A percentile compares a stretch with the other conserved stretches of the same genome.
phyloP scores from a whole-genome alignment of 2,329 filamentous ascomycete genomes.

The Clathrospora elynae region DNA sequence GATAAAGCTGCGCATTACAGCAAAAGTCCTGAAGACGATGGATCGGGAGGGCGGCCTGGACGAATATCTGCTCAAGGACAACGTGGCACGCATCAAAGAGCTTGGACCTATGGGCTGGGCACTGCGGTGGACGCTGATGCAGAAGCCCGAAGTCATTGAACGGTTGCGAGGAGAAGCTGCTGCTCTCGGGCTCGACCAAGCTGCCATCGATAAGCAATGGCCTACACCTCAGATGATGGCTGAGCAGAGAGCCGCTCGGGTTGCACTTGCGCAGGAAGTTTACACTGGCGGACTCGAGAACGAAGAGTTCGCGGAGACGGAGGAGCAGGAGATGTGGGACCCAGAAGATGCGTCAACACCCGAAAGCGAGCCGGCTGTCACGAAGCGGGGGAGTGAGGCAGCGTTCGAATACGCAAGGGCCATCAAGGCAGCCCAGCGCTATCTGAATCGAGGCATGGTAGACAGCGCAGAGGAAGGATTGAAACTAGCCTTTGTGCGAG shows the following conservation, averaged over 20 bases:
- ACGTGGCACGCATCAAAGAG: conserved; percentile 77
- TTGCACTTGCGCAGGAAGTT: conserved; percentile 8
- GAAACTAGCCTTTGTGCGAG: conserved; percentile 32
- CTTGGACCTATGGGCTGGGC: conserved; percentile 90
- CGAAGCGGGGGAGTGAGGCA: too few relatives aligned
- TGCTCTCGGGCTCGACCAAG: conserved; percentile 66
- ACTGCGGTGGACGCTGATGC: conserved; percentile 87
- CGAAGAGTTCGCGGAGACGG: conserved; percentile 12
- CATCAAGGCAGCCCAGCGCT: conserved; percentile 23
- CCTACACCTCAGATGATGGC: conserved; percentile 28
- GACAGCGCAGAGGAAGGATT: conserved; percentile 32
- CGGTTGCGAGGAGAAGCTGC: conserved; percentile 69
- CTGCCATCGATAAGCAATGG: conserved; percentile 42
- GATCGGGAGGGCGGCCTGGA: conserved; percentile 88
- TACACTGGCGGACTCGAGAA: neutral
- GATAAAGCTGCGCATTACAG: conserved; percentile 71
- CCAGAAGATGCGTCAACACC: conserved; percentile 12
- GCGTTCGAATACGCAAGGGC: conserved; percentile 29
- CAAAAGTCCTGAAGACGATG: conserved; percentile 68
- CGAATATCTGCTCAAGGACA: conserved; percentile 84
- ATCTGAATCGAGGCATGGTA: conserved; percentile 23
- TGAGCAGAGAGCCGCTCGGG: conserved; percentile 20
- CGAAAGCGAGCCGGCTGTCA: too few relatives aligned
- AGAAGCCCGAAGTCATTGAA: conserved; percentile 69
- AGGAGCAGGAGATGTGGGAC: conserved; percentile 18